A percentile compares a stretch with the other conserved stretches of the same genome.
Conservation (phyloP, 225 moss, liverwort and hornwort genomes). For the Marchantia polymorpha region DNA sequence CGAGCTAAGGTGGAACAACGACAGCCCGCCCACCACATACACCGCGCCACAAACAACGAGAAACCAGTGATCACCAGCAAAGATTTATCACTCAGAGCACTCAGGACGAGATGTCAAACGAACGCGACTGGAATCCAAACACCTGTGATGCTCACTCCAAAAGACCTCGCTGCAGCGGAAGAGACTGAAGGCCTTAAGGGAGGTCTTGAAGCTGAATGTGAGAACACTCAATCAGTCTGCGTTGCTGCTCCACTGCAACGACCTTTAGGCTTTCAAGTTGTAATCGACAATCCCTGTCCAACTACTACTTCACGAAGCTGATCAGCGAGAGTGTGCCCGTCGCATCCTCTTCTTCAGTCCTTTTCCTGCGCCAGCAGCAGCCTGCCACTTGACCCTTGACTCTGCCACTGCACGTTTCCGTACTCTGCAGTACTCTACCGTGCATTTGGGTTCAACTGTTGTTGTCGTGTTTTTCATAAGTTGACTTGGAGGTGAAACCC, state of each 20-base stretch:
- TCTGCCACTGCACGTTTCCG: background rate
- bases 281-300: background rate
- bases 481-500: conserved; percentile 13
- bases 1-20: background rate
- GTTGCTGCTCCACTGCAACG: background rate
- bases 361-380: background rate
- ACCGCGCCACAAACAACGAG: too few species aligned
- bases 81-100: too few species aligned
- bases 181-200: background rate
- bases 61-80: too few species aligned
- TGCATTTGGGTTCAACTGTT: background rate
- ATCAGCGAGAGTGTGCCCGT: background rate
- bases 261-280: background rate
- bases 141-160: background rate
- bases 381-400: conserved; percentile 5
- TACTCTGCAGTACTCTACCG: conserved; percentile 9
- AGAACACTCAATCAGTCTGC: background rate
- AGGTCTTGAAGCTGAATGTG: background rate
- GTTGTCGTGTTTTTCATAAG: conserved; percentile 1
- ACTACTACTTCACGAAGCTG: background rate
- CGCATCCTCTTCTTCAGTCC: background rate
- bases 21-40: background rate
- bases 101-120: too few species aligned
- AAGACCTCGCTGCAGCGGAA: background rate
- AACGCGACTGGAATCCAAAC: background rate